phyloP scores from a whole-genome alignment of 768 basidiomycete genomes.

The Suillus plorans region DNA sequence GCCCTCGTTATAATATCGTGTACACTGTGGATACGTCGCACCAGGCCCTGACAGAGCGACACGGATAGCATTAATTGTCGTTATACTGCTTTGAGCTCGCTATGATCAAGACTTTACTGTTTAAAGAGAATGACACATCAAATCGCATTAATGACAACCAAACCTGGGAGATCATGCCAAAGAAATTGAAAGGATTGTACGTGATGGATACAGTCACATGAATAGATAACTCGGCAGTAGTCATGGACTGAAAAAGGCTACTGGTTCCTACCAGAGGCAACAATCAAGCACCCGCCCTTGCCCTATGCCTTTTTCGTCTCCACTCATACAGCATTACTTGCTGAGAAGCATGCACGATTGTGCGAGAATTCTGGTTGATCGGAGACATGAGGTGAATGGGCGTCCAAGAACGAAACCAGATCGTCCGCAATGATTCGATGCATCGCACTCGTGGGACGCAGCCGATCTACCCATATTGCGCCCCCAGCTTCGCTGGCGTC shows the following conservation, averaged over 20 bases:
- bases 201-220: neutral
- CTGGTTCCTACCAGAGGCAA: neutral
- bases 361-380: neutral
- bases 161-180: neutral
- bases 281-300: neutral
- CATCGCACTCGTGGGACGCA: conserved; percentile 17
- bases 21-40: neutral
- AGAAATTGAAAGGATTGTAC: neutral
- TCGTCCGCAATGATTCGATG: conserved; percentile 19
- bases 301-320: neutral
- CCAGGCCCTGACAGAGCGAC: neutral
- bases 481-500: conserved; percentile 35
- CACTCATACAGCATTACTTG: conserved; percentile 2
- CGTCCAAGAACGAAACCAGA: conserved; percentile 1
- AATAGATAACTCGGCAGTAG: neutral
- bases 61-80: neutral
- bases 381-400: neutral
- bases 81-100: neutral
- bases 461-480: conserved; percentile 14
- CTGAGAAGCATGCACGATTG: neutral
- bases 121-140: neutral
- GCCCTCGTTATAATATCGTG: neutral
- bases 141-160: neutral
- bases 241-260: neutral
- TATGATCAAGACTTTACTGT: neutral